Percentiles rank a stretch among this genome's conserved stretches.
Conservation (phyloP, 2,329 filamentous ascomycete species). For the Sporothrix euskadiensis region DNA sequence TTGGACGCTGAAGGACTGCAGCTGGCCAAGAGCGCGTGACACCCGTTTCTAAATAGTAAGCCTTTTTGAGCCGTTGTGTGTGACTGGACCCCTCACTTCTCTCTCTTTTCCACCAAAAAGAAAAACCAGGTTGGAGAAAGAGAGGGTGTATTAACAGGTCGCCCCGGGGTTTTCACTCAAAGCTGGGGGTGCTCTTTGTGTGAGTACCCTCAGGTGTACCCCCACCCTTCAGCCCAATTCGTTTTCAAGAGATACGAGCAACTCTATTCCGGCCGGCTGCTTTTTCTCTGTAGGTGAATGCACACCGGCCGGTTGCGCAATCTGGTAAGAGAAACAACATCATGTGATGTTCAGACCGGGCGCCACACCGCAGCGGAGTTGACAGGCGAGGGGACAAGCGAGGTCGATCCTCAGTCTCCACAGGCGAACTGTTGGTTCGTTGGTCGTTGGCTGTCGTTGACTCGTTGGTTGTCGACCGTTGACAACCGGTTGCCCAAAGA, state of each 20-base stretch:
- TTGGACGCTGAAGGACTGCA: neutral
- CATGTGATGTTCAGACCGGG: neutral
- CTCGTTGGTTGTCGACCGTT: neutral
- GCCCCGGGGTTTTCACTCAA: too few relatives aligned
- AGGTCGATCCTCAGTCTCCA: neutral
- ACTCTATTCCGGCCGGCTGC: neutral
- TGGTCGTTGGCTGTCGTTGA: too few relatives aligned
- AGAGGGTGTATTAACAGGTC: neutral
- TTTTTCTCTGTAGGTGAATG: neutral
- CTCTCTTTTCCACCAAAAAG: neutral
- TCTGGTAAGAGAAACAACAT: neutral
- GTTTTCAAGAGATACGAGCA: neutral
- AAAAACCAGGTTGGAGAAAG: neutral
- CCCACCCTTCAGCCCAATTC: neutral
- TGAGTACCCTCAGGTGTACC: neutral
- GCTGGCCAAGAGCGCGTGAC: neutral
- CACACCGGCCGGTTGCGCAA: conserved; percentile 7
- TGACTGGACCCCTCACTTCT: too few relatives aligned
- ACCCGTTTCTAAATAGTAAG: neutral
- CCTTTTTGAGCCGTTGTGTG: neutral
- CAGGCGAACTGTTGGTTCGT: neutral
- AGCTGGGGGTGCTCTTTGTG: too few relatives aligned
- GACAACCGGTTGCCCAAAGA: neutral
- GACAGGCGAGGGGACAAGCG: neutral
- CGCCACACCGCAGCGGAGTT: neutral